A percentile compares a stretch with the other conserved stretches of the same genome.
These are phyloP conservation scores for Paramecium pentaurelia DNA, from an alignment of 73 alveolate species.

Conservation along the genomic window DNA sequence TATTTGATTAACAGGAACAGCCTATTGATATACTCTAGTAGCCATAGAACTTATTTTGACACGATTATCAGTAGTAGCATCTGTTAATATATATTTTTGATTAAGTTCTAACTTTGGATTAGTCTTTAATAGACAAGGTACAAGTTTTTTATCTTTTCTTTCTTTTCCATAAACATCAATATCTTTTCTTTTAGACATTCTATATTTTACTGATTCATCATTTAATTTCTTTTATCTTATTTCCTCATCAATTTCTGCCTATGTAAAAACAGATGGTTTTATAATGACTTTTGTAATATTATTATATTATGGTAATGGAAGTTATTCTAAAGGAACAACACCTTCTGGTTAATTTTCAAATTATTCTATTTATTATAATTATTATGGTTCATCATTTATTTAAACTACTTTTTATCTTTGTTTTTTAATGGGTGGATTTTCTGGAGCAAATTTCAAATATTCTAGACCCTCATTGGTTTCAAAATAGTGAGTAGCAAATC, in stretches of 20 bases:
- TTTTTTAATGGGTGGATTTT: neutral
- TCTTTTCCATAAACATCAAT: slow-evolving; percentile 75
- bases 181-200: slow-evolving; percentile 72
- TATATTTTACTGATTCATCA: slow-evolving; percentile 45
- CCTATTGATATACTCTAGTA: slow-evolving; percentile 88
- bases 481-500: slow-evolving; percentile 46
- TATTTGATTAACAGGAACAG: slow-evolving; percentile 91
- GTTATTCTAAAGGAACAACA: neutral
- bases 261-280: slow-evolving; percentile 52
- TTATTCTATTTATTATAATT: neutral
- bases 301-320: slow-evolving; percentile 13
- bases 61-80: slow-evolving; percentile 93
- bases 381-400: neutral
- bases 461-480: slow-evolving; percentile 50
- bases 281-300: slow-evolving; percentile 6
- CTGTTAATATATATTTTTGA: slow-evolving; percentile 93
- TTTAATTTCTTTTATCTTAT: slow-evolving; percentile 44
- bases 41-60: slow-evolving; percentile 93
- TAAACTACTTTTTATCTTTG: slow-evolving; percentile 1
- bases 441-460: slow-evolving; percentile 15
- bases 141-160: slow-evolving; percentile 68
- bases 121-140: slow-evolving; percentile 68
- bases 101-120: slow-evolving; percentile 87
- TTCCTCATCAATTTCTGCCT: slow-evolving; percentile 64
- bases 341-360: neutral